phyloP scores from a whole-genome alignment of 306 rosid species.

The Prinsepia uniflora region DNA sequence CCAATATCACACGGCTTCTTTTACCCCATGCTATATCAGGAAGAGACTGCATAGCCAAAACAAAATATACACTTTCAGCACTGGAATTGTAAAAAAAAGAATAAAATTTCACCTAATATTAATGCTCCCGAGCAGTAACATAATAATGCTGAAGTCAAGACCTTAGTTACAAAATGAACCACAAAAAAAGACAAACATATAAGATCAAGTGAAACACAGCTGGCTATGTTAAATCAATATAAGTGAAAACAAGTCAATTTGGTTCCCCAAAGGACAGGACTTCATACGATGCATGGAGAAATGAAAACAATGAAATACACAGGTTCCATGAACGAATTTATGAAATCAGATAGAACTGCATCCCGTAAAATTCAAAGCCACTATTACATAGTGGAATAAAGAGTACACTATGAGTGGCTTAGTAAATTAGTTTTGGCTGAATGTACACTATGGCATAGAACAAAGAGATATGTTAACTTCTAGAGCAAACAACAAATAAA shows the following conservation, averaged over 20 bases:
- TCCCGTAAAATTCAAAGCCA: not conserved
- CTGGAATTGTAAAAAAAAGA: not conserved
- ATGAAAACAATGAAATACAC: not conserved
- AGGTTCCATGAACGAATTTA: not conserved
- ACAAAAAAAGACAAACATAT: not conserved
- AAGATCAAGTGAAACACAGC: not conserved
- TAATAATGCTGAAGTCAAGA: not conserved
- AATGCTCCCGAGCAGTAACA: not conserved
- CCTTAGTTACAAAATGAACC: not conserved
- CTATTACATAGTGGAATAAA: not conserved
- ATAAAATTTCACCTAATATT: not conserved
- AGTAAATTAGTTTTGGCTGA: not conserved
- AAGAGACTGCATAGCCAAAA: constrained; percentile 50
- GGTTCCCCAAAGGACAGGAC: constrained; percentile 6
- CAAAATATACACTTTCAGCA: constrained; percentile 12
- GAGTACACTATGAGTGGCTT: not conserved
- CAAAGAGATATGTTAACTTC: not conserved
- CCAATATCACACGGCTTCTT: constrained; percentile 75
- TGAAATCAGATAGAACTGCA: not conserved
- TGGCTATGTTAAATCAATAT: not conserved
- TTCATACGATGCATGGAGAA: not conserved
- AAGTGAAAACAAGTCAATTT: not conserved
- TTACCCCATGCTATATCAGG: constrained; percentile 79
- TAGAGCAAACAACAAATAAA: not conserved
- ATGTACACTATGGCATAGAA: not conserved